phyloP scores from a whole-genome alignment of 805 yeast genomes.

The Tetrapisispora nanseiensis region DNA sequence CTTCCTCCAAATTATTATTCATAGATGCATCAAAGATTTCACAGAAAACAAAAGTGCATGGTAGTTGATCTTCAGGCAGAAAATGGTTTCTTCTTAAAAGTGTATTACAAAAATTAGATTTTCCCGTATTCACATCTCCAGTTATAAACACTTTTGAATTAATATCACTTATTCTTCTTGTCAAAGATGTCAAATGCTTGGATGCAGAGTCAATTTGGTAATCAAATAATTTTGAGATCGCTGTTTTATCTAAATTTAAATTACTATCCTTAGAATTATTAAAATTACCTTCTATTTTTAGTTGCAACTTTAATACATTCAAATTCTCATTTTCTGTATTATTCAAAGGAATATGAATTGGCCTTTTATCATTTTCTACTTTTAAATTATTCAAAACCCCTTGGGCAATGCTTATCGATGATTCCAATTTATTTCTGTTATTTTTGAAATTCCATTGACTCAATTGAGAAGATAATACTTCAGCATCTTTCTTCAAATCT shows the following conservation, averaged over 20 bases:
- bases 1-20: constrained; percentile 73
- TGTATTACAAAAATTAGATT: constrained; percentile 91
- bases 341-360: constrained; percentile 51
- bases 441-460: constrained; percentile 72
- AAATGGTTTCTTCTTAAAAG: constrained; percentile 56
- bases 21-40: constrained; percentile 81
- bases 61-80: constrained; percentile 94
- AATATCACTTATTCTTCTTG: constrained; percentile 81
- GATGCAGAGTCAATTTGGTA: constrained; percentile 55
- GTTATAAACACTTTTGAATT: constrained; percentile 91
- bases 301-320: constrained; percentile 18
- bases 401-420: constrained; percentile 46
- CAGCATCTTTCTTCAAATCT: constrained; percentile 12
- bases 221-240: constrained; percentile 60
- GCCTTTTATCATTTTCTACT: constrained; percentile 48
- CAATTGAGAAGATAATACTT: constrained; percentile 32
- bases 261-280: constrained; percentile 33
- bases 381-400: constrained; percentile 43
- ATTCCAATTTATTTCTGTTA: constrained; percentile 53
- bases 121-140: constrained; percentile 95
- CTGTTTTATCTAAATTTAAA: constrained; percentile 45
- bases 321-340: constrained; percentile 25
- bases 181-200: constrained; percentile 59
- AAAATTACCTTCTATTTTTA: constrained; percentile 19
- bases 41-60: constrained; percentile 92